These are phyloP conservation scores for Hyaloscypha finlandica DNA, from an alignment of 495 filamentous ascomycete genomes.

Conservation along the genomic window DNA sequence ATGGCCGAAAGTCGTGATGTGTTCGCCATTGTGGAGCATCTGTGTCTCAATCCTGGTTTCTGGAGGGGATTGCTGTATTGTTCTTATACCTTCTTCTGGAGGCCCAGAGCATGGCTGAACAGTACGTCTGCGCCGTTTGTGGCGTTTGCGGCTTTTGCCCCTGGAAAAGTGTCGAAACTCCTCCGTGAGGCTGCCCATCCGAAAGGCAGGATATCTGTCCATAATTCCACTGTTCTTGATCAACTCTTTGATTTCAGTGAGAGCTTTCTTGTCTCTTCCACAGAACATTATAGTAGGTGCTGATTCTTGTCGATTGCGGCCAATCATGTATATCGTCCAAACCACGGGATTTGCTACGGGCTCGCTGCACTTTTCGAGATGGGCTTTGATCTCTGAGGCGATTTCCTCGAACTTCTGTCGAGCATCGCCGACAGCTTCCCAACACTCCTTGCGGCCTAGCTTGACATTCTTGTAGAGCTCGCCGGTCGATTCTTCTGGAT, in stretches of 20 bases:
- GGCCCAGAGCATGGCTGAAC: neutral
- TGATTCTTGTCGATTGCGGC: neutral
- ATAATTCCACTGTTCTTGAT: constrained; percentile 14
- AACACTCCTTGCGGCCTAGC: neutral
- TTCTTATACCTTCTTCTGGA: neutral
- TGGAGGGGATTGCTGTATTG: neutral
- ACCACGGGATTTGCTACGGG: constrained; percentile 4
- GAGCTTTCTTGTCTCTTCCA: neutral
- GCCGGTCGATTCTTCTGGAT: too few species aligned
- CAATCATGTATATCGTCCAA: constrained; percentile 19
- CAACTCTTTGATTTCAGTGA: constrained; percentile 2
- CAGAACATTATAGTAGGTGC: constrained; percentile 15
- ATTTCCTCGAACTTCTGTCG: constrained; percentile 11
- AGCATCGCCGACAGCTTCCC: constrained; percentile 11
- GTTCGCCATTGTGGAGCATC: too few species aligned
- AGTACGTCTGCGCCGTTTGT: neutral
- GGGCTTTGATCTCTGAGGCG: constrained; percentile 11
- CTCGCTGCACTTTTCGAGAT: constrained; percentile 17
- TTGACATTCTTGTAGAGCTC: too few species aligned
- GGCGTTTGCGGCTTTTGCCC: neutral
- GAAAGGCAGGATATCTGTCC: constrained; percentile 10
- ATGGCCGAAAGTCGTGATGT: too few species aligned
- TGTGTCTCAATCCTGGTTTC: too few species aligned
- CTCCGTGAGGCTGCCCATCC: neutral
- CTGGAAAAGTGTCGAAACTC: constrained; percentile 6